Conservation (phyloP, 1,139 yeast genomes). For the Hyphopichia wangnamkhiaoensis region DNA sequence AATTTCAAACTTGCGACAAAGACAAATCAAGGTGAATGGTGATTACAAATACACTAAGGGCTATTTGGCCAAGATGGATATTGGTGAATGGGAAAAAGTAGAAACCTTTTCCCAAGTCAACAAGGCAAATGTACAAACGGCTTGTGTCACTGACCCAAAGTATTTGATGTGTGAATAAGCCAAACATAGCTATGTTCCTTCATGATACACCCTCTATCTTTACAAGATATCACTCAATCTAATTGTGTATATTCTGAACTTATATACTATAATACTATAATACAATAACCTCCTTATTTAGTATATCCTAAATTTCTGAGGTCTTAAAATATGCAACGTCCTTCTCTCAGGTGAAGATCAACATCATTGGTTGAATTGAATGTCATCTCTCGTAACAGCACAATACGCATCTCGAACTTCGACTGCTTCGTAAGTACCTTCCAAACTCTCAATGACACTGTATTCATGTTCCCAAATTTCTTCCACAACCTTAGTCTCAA, state of each 20-base stretch:
- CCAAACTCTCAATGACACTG: constrained; percentile 73
- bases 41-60: constrained; percentile 9
- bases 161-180: constrained; percentile 13
- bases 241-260: neutral
- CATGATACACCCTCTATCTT: too few relatives aligned
- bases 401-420: constrained; percentile 84
- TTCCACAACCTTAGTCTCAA: constrained; percentile 75
- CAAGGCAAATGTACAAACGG: constrained; percentile 18
- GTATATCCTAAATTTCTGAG: too few relatives aligned
- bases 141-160: constrained; percentile 27
- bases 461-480: constrained; percentile 71
- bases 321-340: too few relatives aligned
- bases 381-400: constrained; percentile 41
- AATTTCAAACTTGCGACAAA: constrained; percentile 15
- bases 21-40: constrained; percentile 15
- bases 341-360: too few relatives aligned
- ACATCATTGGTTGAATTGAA: too few relatives aligned
- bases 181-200: too few relatives aligned
- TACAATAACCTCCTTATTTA: neutral
- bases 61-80: constrained; percentile 8
- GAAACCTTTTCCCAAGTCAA: constrained; percentile 14
- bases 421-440: constrained; percentile 92
- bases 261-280: neutral
- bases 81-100: constrained; percentile 20
- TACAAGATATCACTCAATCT: too few relatives aligned